These are phyloP conservation scores for Cyberlindnera maclurae DNA, from an alignment of 805 yeast genomes.

Conservation along the genomic window DNA sequence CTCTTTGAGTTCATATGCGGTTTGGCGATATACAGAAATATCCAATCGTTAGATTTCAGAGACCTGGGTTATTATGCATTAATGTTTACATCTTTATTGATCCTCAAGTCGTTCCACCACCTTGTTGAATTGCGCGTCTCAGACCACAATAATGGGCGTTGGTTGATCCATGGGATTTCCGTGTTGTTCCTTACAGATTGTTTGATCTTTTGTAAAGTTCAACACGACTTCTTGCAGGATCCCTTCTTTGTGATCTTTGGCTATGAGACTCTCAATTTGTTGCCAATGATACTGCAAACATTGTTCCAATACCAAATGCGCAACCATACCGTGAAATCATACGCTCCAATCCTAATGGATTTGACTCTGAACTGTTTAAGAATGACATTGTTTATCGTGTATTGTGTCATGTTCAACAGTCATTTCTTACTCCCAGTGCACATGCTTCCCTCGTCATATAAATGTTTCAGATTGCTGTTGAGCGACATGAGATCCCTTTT, in stretches of 20 bases:
- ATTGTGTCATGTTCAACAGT: conserved; percentile 12
- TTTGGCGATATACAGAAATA: conserved; percentile 9
- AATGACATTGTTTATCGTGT: conserved; percentile 10
- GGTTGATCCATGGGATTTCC: conserved; percentile 6
- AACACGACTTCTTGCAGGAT: conserved; percentile 3
- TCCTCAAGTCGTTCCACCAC: conserved; percentile 18
- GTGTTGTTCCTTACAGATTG: conserved; percentile 6
- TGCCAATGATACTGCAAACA: conserved; percentile 12
- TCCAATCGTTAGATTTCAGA: not conserved
- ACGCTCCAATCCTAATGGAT: conserved; percentile 5
- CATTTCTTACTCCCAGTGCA: conserved; percentile 12
- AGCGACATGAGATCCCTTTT: conserved; percentile 15
- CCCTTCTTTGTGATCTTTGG: conserved; percentile 13
- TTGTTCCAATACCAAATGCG: conserved; percentile 7
- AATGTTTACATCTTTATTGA: conserved; percentile 9
- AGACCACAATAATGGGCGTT: not conserved
- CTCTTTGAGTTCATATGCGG: conserved; percentile 16
- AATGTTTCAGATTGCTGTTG: conserved; percentile 16
- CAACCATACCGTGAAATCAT: not conserved
- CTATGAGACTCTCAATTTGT: conserved; percentile 14
- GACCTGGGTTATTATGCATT: conserved; percentile 7
- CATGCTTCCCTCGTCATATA: conserved; percentile 15
- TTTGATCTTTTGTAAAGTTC: conserved; percentile 2
- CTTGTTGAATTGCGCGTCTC: conserved; percentile 9
- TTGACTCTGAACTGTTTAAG: conserved; percentile 8